Base-by-base conservation (phyloP, 257 asterid genomes). In the Penstemon barbatus region DNA sequence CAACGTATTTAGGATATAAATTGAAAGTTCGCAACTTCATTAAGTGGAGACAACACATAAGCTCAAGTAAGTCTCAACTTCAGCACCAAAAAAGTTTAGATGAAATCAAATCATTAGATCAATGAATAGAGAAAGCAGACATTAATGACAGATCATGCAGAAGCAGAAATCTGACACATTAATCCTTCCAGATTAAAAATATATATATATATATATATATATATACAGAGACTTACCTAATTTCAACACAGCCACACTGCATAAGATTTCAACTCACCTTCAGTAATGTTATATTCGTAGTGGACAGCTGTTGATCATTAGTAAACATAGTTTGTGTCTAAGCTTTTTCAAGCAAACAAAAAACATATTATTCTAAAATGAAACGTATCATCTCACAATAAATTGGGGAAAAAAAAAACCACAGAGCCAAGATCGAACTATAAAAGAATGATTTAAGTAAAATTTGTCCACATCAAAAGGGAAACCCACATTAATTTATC, bases 401-500 rank as follows among this genome's bases (percentile, higher is more conserved):
- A 25, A 25, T 25, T 25, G 33, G 33, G 0, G 33, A 25, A 25
- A 25, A 25, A 25, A 0, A 25, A 25, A 25, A 11, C 54, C 18
- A 10, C 18, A 12, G 12, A 49, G 3, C 15, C 18, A 10, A 49
- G n/a, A 49, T 11, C 18, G n/a, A 11, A 9, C 11, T 4, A 46
- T 9, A 49, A 49, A 49, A 25, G 33, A 25, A 25, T 25, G 33
- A 25, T 25, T 25, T 25, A 25, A 25, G 33, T 25, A 25, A 25
- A 25, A 25, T 54, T 50, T 18, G 63, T 71, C 61, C 74, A 48
- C 33, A 57, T 36, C 2, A 40, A 65, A 77, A 63, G 64, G 62
- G 66, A 52, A 68, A 64, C 40, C 73, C 62, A 66, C 73, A 58
- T 61, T 63, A 61, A 45, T 48, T 55, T 57, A 73, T 66, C 45